phyloP scores from a whole-genome alignment of 805 yeast species.

The Starmerella khaoyaiensis region DNA sequence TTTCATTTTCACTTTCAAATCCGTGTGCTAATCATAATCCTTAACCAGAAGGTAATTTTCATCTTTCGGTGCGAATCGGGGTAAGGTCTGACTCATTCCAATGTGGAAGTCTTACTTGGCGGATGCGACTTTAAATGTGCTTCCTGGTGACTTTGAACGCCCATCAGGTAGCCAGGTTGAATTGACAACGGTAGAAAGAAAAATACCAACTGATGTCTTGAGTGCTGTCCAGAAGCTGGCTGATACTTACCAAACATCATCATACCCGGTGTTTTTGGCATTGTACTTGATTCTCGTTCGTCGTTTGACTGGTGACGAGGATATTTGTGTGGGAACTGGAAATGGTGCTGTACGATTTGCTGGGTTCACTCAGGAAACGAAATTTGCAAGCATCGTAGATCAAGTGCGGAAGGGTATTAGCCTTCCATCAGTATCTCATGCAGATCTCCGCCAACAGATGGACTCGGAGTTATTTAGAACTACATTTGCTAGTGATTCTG shows the following conservation, averaged over 20 bases:
- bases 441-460: conserved; percentile 36
- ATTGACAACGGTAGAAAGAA: conserved; percentile 37
- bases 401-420: conserved; percentile 33
- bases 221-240: conserved; percentile 16
- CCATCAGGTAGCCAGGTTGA: conserved; percentile 60
- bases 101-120: conserved; percentile 15
- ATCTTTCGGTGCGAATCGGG: too few relatives aligned
- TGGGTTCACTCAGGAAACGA: conserved; percentile 31
- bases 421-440: conserved; percentile 36
- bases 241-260: conserved; percentile 20
- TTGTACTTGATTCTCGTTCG: conserved; percentile 57
- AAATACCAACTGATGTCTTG: conserved; percentile 21
- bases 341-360: conserved; percentile 41
- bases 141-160: conserved; percentile 78
- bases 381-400: conserved; percentile 40
- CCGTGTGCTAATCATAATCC: too few relatives aligned
- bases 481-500: conserved; percentile 8
- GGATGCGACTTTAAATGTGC: conserved; percentile 63
- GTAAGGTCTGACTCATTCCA: too few relatives aligned
- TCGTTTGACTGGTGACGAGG: conserved; percentile 88
- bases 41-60: too few relatives aligned
- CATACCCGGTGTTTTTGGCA: conserved; percentile 46
- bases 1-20: too few relatives aligned
- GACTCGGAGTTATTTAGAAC: conserved; percentile 11
- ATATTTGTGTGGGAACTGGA: conserved; percentile 70